Conservation (phyloP, 495 filamentous ascomycete genomes). For the Penicillium crystallinum region DNA sequence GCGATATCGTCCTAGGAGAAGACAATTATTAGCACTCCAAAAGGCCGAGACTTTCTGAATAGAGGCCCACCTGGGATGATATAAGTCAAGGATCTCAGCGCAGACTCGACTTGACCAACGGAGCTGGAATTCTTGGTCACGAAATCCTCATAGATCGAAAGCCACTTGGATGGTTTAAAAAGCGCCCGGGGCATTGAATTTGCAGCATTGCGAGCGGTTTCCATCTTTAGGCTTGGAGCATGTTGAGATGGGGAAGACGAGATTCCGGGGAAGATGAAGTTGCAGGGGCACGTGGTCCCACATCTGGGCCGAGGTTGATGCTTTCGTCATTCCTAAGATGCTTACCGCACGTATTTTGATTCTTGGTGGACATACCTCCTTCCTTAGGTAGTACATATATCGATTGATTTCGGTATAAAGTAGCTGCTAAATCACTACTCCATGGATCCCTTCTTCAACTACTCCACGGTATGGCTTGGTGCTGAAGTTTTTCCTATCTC, state of each 20-base stretch:
- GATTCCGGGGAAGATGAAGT: conserved; percentile 9
- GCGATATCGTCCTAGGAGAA: conserved; percentile 70
- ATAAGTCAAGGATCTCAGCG: conserved; percentile 84
- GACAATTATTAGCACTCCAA: not conserved
- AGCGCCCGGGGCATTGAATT: conserved; percentile 30
- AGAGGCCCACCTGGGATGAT: conserved; percentile 73
- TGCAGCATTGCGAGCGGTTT: conserved; percentile 26
- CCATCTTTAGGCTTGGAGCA: conserved; percentile 25
- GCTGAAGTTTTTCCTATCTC: no score
- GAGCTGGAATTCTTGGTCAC: conserved; percentile 90
- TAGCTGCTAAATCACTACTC: no score
- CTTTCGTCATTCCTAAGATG: no score
- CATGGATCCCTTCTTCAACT: no score
- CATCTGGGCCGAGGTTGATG: conserved; percentile 18
- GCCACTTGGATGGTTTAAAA: conserved; percentile 64
- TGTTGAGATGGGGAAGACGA: conserved; percentile 2
- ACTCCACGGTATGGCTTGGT: no score
- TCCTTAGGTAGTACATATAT: no score
- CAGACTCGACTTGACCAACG: conserved; percentile 89
- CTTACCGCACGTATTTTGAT: no score
- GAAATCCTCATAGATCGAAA: conserved; percentile 80
- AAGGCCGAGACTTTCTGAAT: not conserved
- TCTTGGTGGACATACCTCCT: no score
- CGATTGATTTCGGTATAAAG: no score
- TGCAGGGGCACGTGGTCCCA: conserved; percentile 11